Conservation (phyloP, 1,284 basidiomycete species). For the Ceratobasidium sp. region DNA sequence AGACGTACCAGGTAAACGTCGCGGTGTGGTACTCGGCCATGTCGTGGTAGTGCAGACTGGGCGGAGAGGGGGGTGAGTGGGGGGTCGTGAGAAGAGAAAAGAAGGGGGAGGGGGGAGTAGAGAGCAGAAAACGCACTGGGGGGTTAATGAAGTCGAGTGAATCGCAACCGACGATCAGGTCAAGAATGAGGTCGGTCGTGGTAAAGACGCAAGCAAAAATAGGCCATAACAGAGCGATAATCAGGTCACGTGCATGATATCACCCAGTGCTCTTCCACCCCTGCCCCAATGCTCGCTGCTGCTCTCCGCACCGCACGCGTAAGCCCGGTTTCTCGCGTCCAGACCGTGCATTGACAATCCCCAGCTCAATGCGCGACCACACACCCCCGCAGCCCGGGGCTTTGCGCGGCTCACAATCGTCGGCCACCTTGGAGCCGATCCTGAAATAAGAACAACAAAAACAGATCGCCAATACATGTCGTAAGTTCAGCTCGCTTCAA, state of each 20-base stretch:
- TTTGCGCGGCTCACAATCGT: conserved; percentile 77
- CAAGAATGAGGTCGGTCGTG: conserved; percentile 13
- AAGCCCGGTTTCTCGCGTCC: not conserved
- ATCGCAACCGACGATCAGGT: conserved; percentile 3
- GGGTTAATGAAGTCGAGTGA: conserved; percentile 8
- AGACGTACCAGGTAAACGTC: conserved; percentile 24
- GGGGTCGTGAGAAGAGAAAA: conserved; percentile 21
- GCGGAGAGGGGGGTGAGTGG: not conserved
- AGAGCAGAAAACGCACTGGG: conserved; percentile 8
- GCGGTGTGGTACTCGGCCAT: conserved; percentile 34
- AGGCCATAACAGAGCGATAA: conserved; percentile 28
- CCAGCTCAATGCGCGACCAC: not conserved
- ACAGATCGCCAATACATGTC: conserved; percentile 76
- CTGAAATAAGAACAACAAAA: conserved; percentile 71
- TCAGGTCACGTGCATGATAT: conserved; percentile 31
- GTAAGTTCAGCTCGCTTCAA: conserved; percentile 60
- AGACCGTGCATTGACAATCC: not conserved
- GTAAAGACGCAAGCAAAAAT: not conserved
- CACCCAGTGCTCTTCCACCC: not conserved
- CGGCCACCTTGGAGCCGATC: conserved; percentile 73
- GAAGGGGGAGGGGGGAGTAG: not conserved
- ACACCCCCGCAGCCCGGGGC: not conserved
- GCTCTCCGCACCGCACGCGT: conserved; percentile 30
- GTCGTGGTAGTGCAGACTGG: not conserved
- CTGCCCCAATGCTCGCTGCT: conserved; percentile 19